These are phyloP conservation scores for Casuarina equisetifolia DNA, from an alignment of 306 rosid species.

Conservation along the genomic window DNA sequence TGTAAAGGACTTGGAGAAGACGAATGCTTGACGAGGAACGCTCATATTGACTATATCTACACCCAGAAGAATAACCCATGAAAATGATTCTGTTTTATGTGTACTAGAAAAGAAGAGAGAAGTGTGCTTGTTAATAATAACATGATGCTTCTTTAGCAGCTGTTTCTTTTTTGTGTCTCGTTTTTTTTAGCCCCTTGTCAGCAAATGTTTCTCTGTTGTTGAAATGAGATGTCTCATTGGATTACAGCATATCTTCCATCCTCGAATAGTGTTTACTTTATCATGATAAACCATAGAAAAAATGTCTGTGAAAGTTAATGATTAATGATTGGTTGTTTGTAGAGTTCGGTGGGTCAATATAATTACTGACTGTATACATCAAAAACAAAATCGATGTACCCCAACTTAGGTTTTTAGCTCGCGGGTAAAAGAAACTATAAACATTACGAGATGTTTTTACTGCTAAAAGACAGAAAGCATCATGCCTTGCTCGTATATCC, in stretches of 20 bases:
- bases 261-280: too few species aligned
- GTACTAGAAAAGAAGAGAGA: not conserved
- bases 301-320: not conserved
- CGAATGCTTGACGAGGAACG: conserved; percentile 55
- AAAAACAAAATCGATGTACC: too few species aligned
- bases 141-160: not conserved
- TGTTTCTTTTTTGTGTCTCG: not conserved
- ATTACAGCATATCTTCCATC: not conserved
- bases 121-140: not conserved
- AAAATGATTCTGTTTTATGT: not conserved
- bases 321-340: not conserved
- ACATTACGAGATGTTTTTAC: not conserved
- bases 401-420: too few species aligned
- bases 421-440: not conserved
- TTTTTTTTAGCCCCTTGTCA: not conserved
- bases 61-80: conserved; percentile 34
- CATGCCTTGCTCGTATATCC: too few species aligned
- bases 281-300: too few species aligned
- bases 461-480: too few species aligned
- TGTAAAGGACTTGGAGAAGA: conserved; percentile 45
- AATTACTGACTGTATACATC: too few species aligned
- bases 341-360: not conserved
- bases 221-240: not conserved
- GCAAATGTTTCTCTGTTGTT: not conserved
- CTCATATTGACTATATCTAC: conserved; percentile 60